Base-by-base conservation (phyloP, 345 rosid genomes). In the Microcos paniculata region DNA sequence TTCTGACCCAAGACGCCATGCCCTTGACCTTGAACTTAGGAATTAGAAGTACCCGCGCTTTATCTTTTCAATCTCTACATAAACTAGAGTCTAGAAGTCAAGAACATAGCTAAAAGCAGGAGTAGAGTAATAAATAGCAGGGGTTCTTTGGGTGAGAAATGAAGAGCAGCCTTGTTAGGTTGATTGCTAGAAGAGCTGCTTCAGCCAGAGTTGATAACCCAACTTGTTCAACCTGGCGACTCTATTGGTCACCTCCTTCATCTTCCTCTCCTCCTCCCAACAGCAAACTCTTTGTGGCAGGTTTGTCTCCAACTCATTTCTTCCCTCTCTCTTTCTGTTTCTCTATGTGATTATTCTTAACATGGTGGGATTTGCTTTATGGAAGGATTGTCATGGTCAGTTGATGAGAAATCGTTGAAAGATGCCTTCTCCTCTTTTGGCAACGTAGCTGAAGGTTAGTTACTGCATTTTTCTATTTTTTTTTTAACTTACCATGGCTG, bases 371-470 rank as follows among this genome's bases (percentile, higher is more conserved):
- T 24, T 45, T 77, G 59, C 58, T 14, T 67, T 12, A 68, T 71
- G 40, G 40, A 19, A 94, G 98, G 98, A 21, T 79, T 92, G 77
- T 94, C 98, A 0, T 87, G 88, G 91, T 87, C 93, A 5, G 92
- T 90, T 26, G 92, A 92, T 46, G 97, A 94, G 82, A 88, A 87
- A 82, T 89, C 96, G 16, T 82, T 94, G 59, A 84, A 83, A 81
- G 93, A 92, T 55, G 92, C 97, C 28, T 94, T 92, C 89, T 87
- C 93, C 67, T 86, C 89, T 33, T 94, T 84, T 26, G 97, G 98
- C 10, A 84, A 85, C 33, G 87, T 90, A 40, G 30, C 84, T 18
- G 91, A 94, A 87, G 96, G 97, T 69, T 42, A 9, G 45, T 42
- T 88, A 78, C 26, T 11, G 16, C 62, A 12, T 42, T 42, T 9